Evolutionary conservation across 805 yeast genomes (phyloP).

Genomic region (Suhomyces sp.): DNA sequence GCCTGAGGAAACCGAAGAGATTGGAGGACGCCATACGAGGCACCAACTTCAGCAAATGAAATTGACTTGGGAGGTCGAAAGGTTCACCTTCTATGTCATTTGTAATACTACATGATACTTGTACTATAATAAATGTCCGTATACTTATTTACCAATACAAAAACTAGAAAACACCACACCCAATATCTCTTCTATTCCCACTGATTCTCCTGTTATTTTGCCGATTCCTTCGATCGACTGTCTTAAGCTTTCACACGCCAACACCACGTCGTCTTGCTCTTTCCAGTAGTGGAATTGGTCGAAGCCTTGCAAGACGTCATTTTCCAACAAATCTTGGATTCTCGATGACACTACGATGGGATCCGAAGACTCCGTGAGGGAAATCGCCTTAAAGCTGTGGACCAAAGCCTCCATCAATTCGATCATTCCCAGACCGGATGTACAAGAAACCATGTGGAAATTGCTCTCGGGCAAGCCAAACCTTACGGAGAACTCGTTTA

Average conservation of each 20-base stretch:
- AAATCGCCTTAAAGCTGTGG: conserved; percentile 43
- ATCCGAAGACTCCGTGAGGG: conserved; percentile 51
- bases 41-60: conserved; percentile 45
- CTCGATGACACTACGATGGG: conserved; percentile 75
- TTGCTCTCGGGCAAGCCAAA: conserved; percentile 12
- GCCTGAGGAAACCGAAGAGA: conserved; percentile 23
- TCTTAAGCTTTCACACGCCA: conserved; percentile 74
- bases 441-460: conserved; percentile 56
- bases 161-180: conserved; percentile 90
- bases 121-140: not conserved
- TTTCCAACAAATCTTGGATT: conserved; percentile 66
- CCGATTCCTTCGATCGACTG: conserved; percentile 85
- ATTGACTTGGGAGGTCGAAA: conserved; percentile 46
- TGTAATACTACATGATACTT: conserved; percentile 20
- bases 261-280: conserved; percentile 63
- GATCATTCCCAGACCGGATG: conserved; percentile 52
- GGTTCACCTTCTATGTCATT: conserved; percentile 31
- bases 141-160: conserved; percentile 82
- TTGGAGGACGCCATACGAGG: conserved; percentile 43
- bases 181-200: conserved; percentile 85
- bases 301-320: conserved; percentile 76
- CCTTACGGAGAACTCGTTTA: conserved; percentile 6
- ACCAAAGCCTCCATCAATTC: conserved; percentile 44
- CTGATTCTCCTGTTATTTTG: conserved; percentile 82
- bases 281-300: conserved; percentile 55